These are phyloP conservation scores for Carex kokanica DNA, from an alignment of 176 grass and related monocot genomes.

Conservation along the genomic window DNA sequence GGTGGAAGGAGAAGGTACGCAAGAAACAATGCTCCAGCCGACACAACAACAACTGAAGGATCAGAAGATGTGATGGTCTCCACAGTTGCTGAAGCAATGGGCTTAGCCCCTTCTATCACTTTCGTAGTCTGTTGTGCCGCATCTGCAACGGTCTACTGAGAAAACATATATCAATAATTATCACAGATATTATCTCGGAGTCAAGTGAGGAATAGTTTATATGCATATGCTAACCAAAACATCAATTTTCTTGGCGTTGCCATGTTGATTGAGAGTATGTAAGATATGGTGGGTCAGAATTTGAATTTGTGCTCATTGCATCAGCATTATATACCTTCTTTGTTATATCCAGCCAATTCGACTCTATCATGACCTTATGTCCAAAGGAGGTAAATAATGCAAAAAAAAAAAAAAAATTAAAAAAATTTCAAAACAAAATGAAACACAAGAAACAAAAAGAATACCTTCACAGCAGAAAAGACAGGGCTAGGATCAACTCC, in stretches of 20 bases:
- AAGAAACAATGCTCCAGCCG: slow-evolving; percentile 59
- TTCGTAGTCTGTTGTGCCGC: slow-evolving; percentile 57
- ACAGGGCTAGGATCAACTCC: slow-evolving; percentile 72
- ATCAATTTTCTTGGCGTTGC: neutral
- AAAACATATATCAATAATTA: slow-evolving; percentile 18
- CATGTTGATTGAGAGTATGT: neutral
- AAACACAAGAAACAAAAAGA: neutral
- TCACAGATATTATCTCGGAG: neutral
- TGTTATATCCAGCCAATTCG: neutral
- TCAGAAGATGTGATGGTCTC: slow-evolving; percentile 59
- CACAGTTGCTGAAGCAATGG: slow-evolving; percentile 60
- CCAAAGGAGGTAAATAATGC: neutral
- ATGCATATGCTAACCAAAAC: neutral
- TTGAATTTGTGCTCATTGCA: neutral
- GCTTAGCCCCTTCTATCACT: slow-evolving; percentile 76
- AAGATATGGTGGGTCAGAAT: neutral
- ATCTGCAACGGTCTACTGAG: slow-evolving; percentile 60
- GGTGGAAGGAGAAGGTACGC: slow-evolving; percentile 80
- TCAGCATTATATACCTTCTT: neutral
- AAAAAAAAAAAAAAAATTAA: neutral
- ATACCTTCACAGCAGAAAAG: slow-evolving; percentile 64
- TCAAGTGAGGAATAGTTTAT: neutral
- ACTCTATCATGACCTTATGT: neutral
- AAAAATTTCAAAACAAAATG: neutral
- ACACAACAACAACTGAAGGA: slow-evolving; percentile 38